Evolutionary conservation across 768 basidiomycete genomes (phyloP).

Genomic region (Naematelia aurantialba): DNA sequence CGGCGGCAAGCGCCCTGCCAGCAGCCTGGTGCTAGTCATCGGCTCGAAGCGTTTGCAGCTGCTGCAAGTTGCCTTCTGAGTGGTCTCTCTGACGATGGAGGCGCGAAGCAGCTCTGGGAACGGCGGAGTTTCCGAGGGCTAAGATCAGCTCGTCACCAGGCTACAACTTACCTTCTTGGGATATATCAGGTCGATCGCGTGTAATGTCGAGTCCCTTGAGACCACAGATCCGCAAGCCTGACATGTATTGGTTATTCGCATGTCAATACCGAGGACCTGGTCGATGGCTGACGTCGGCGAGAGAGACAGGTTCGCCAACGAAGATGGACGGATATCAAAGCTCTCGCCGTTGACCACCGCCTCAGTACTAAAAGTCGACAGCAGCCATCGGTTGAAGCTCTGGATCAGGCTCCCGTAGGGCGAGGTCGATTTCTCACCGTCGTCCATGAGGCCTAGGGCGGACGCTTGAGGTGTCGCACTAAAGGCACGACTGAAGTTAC

Average conservation of each 20-base stretch:
- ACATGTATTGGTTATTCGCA: slow-evolving; percentile 72
- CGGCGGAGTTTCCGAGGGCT: slow-evolving; percentile 19
- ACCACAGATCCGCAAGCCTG: slow-evolving; percentile 65
- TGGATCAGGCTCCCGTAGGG: slow-evolving; percentile 86
- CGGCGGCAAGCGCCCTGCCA: slow-evolving; percentile 63
- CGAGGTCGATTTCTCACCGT: slow-evolving; percentile 68
- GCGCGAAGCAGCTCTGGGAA: slow-evolving; percentile 68
- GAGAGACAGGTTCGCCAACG: slow-evolving; percentile 32
- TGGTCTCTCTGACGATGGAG: slow-evolving; percentile 74
- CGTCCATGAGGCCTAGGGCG: slow-evolving; percentile 84
- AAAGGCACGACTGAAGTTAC: slow-evolving; percentile 93
- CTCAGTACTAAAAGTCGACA: slow-evolving; percentile 70
- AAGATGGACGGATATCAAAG: slow-evolving; percentile 19
- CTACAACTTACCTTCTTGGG: slow-evolving; percentile 65
- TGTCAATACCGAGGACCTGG: slow-evolving; percentile 77
- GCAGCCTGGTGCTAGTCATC: slow-evolving; percentile 68
- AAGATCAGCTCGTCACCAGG: not conserved
- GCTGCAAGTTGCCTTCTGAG: slow-evolving; percentile 81
- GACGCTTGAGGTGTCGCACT: slow-evolving; percentile 77
- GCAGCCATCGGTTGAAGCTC: slow-evolving; percentile 85
- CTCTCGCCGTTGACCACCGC: slow-evolving; percentile 31
- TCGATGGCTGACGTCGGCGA: slow-evolving; percentile 67
- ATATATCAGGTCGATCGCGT: slow-evolving; percentile 80
- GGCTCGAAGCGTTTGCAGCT: slow-evolving; percentile 72
- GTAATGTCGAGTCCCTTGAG: slow-evolving; percentile 73